These are phyloP conservation scores for Parsonsia alboflavescens DNA, from an alignment of 257 asterid genomes.

Conservation along the genomic window DNA sequence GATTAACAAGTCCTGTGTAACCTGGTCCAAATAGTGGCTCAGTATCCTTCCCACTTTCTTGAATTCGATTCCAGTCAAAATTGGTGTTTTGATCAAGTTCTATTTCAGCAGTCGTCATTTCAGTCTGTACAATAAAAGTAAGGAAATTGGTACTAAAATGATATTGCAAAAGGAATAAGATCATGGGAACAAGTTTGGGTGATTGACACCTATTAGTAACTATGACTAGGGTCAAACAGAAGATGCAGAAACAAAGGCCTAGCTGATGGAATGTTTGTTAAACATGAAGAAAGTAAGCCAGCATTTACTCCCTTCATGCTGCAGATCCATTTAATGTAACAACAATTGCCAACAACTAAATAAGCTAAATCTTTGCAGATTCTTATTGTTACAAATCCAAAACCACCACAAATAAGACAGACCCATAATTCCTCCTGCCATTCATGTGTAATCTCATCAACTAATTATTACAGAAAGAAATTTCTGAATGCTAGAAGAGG, in stretches of 20 bases:
- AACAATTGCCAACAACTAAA: not conserved
- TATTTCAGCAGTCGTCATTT: conserved; percentile 97
- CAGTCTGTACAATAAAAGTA: conserved; percentile 52
- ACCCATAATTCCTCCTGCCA: not conserved
- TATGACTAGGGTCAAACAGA: not conserved
- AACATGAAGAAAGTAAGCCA: not conserved
- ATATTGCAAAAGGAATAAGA: not conserved
- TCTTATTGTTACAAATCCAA: not conserved
- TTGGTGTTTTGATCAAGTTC: conserved; percentile 95
- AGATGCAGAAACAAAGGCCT: not conserved
- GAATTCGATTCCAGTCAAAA: conserved; percentile 98
- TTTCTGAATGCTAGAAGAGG: not conserved
- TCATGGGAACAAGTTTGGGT: not conserved
- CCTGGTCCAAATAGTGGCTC: conserved; percentile 95
- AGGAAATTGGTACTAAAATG: conserved; percentile 11
- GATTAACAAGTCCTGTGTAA: conserved; percentile 92
- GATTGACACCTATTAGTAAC: not conserved
- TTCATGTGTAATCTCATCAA: not conserved
- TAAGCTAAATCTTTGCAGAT: not conserved
- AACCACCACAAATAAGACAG: not conserved
- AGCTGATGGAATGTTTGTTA: not conserved
- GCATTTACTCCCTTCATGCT: not conserved
- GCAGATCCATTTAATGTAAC: not conserved
- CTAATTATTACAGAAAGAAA: no score
- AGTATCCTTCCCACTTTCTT: conserved; percentile 86